These are phyloP conservation scores for Physcomitrellopsis africana DNA, from an alignment of 225 moss, liverwort and hornwort genomes.

Conservation along the genomic window DNA sequence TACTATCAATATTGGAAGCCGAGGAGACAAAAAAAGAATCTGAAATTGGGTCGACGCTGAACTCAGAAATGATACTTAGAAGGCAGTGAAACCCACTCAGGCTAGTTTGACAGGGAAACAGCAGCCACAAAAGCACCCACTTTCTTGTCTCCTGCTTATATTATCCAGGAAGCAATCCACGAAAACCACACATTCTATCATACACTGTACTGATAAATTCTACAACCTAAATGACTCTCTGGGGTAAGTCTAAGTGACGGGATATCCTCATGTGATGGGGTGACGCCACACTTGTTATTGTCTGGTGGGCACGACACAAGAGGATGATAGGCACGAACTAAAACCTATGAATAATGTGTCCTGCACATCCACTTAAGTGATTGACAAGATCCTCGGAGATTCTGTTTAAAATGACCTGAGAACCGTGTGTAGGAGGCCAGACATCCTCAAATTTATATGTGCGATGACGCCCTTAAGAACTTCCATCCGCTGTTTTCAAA, in stretches of 20 bases:
- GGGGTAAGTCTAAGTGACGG: not conserved
- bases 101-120: not conserved
- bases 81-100: no score
- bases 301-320: conserved; percentile 25
- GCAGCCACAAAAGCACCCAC: conserved; percentile 5
- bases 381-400: not conserved
- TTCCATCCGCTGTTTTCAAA: conserved; percentile 11
- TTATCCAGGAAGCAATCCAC: conserved; percentile 14
- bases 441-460: conserved; percentile 3
- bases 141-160: not conserved
- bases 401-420: not conserved
- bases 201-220: conserved; percentile 33
- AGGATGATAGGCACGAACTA: conserved; percentile 20
- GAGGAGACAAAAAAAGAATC: no score
- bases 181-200: conserved; percentile 25
- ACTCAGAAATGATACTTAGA: no score
- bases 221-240: conserved; percentile 10
- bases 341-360: conserved; percentile 4
- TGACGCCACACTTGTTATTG: conserved; percentile 18
- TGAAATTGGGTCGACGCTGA: no score
- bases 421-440: not conserved
- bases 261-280: conserved; percentile 22
- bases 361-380: not conserved
- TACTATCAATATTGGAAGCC: no score
- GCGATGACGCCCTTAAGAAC: not conserved